These are phyloP conservation scores for Phlegmacium glaucopus DNA, from an alignment of 768 basidiomycete genomes.

Conservation along the genomic window DNA sequence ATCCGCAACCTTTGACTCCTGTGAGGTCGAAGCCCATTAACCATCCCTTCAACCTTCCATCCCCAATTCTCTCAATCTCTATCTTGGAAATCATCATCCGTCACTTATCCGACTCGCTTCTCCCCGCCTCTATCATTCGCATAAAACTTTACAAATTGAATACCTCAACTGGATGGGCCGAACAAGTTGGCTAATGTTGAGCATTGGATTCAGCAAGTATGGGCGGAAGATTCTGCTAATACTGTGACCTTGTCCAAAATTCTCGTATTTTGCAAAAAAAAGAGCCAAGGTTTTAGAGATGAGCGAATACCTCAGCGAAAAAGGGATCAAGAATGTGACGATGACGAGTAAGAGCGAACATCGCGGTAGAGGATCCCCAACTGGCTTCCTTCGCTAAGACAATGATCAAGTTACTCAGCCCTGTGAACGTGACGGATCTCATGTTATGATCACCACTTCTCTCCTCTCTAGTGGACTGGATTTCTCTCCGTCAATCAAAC, in stretches of 20 bases:
- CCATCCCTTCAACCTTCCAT: conserved; percentile 85
- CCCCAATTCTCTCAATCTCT: conserved; percentile 66
- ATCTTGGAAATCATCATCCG: conserved; percentile 63
- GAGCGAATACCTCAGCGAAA: conserved; percentile 51
- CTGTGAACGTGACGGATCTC: too few species aligned
- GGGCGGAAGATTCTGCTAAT: conserved; percentile 65
- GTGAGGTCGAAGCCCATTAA: too few species aligned
- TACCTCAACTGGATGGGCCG: too few species aligned
- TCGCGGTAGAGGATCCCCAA: conserved; percentile 64
- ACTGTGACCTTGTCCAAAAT: conserved; percentile 52
- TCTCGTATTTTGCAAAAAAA: conserved; percentile 82
- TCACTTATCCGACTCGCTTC: conserved; percentile 68
- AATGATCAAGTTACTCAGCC: conserved; percentile 9
- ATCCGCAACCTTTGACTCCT: too few species aligned
- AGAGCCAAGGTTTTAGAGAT: conserved; percentile 63
- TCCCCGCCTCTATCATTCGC: conserved; percentile 76
- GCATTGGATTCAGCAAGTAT: conserved; percentile 66
- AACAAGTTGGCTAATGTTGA: conserved; percentile 81
- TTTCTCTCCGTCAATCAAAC: conserved; percentile 71
- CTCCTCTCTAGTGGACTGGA: conserved; percentile 89
- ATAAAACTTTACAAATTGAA: conserved; percentile 64
- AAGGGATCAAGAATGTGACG: conserved; percentile 59
- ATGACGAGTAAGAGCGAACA: conserved; percentile 61
- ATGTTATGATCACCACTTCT: conserved; percentile 85
- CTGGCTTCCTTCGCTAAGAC: conserved; percentile 57